Base-by-base conservation (phyloP, 2,329 filamentous ascomycete species). In the Penicillium hesseltinei region DNA sequence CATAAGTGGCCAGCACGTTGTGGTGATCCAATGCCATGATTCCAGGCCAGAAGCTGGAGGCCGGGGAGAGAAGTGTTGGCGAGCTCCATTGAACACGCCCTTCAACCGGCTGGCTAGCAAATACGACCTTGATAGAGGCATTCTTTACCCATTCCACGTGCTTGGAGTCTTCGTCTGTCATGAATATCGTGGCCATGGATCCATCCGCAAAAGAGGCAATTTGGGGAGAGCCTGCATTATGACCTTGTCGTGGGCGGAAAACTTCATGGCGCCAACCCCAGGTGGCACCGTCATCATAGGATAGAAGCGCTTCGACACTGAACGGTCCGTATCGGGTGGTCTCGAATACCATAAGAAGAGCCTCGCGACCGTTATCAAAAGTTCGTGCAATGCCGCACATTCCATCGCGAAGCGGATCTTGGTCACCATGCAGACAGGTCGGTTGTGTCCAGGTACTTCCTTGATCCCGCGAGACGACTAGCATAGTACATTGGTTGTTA, bases 401-500 rank as follows among this genome's bases (percentile, higher is more conserved):
- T 0, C 71, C 71, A 47, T 73, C 71, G 2, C 71, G 70, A 19
- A 67, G 52, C 5, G 54, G 44, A 60, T 80, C 77, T 10, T 70
- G 57, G 54, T 71, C 74, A 50, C 74, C 80, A 11, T 73, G 68
- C 43, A 80, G 67, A 57, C 75, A 78, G 31, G 67, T 63, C 5
- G 78, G 73, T n/a, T 59, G 61, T n/a, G 71, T 70, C 80, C 80
- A 82, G 0, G 73, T 77, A 35, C 60, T 58, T 1, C 79, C 80
- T 6, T 71, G 72, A 47, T 82, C 77, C 9, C 62, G 65, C 29
- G 79, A 81, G 35, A 71, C 69, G 11, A 79, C 75, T n/a, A 75
- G 66, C 75, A 81, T 81, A 10, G 79, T 81, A 61, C 80, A 77
- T 67, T 82, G 80, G 59, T 81, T 76, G 56, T 78, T 71, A 15